phyloP scores from a whole-genome alignment of 768 basidiomycete species.

The Termitomyces sp. region DNA sequence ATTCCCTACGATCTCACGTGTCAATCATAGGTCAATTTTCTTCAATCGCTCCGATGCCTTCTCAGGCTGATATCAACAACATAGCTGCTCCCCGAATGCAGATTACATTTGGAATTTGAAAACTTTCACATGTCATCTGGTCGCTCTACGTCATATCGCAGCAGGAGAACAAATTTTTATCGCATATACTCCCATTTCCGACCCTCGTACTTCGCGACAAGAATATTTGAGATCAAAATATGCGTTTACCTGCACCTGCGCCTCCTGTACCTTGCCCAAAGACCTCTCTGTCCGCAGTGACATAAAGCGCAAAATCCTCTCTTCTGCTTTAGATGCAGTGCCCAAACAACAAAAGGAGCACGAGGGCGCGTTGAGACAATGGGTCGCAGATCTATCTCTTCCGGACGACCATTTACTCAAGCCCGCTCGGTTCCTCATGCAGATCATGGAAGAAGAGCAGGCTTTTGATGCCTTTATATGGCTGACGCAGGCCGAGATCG shows the following conservation, averaged over 20 bases:
- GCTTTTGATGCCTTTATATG: constrained; percentile 10
- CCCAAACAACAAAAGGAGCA: constrained; percentile 3
- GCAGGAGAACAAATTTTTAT: constrained; percentile 18
- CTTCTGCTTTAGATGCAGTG: not conserved
- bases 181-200: constrained; percentile 4
- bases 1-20: constrained; percentile 3
- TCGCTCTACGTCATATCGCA: constrained; percentile 17
- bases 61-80: not conserved
- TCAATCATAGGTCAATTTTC: constrained; percentile 18
- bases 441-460: constrained; percentile 17
- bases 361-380: constrained; percentile 10
- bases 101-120: constrained; percentile 11
- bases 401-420: constrained; percentile 13
- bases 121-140: constrained; percentile 4
- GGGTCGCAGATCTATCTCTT: constrained; percentile 12
- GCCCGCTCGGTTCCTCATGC: constrained; percentile 3
- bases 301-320: constrained; percentile 13
- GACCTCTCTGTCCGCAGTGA: constrained; percentile 16
- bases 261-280: constrained; percentile 13
- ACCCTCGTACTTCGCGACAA: constrained; percentile 11
- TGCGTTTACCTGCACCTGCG: constrained; percentile 17
- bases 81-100: constrained; percentile 18
- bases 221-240: constrained; percentile 8
- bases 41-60: not conserved
- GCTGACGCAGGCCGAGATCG: constrained; percentile 11